phyloP scores from a whole-genome alignment of 495 filamentous ascomycete species.

The Antarctomyces pellizariae region DNA sequence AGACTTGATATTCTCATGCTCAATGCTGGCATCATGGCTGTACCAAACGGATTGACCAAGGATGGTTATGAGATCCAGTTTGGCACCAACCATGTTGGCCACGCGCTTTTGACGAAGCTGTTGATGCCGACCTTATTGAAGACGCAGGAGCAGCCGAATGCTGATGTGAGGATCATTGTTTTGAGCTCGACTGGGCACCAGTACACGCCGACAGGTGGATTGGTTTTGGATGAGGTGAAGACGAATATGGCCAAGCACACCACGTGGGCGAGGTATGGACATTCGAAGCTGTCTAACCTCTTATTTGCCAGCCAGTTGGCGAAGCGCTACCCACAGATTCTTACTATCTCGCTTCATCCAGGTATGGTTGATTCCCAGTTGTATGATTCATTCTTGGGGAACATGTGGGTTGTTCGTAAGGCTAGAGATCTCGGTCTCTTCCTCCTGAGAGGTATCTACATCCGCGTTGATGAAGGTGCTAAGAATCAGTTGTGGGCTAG shows the following conservation, averaged over 20 bases:
- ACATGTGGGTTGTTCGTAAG: background rate
- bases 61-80: constrained; percentile 48
- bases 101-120: constrained; percentile 40
- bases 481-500: constrained; percentile 38
- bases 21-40: constrained; percentile 47
- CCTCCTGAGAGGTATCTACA: constrained; percentile 3
- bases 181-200: constrained; percentile 17
- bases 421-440: constrained; percentile 1
- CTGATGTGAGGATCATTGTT: constrained; percentile 22
- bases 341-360: constrained; percentile 36
- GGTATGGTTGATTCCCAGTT: constrained; percentile 36
- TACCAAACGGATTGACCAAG: constrained; percentile 20
- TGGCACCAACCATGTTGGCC: constrained; percentile 46
- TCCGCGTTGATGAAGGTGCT: constrained; percentile 21
- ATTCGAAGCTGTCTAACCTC: constrained; percentile 51
- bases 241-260: constrained; percentile 13
- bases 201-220: constrained; percentile 15
- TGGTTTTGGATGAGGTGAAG: constrained; percentile 18
- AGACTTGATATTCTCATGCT: constrained; percentile 36
- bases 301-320: constrained; percentile 36
- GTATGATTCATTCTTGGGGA: no score
- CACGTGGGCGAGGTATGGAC: constrained; percentile 30
- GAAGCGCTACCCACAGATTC: constrained; percentile 29
- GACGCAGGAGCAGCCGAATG: constrained; percentile 14
- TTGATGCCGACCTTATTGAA: constrained; percentile 30